These are phyloP conservation scores for Ophiorrhiza pumila DNA, from an alignment of 257 asterid genomes.

Conservation along the genomic window DNA sequence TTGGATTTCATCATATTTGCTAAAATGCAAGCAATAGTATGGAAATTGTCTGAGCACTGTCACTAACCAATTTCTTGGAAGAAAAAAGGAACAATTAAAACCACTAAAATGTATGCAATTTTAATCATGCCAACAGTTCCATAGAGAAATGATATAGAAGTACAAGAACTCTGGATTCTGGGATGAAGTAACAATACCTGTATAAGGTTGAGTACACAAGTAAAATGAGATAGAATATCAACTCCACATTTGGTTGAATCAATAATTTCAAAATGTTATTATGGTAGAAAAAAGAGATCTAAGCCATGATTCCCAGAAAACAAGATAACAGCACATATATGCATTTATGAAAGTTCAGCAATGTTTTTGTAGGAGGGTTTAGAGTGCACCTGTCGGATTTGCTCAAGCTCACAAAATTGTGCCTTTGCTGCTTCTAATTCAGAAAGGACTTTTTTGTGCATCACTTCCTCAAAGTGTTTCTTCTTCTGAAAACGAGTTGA, in stretches of 20 bases:
- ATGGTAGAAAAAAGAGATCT: too few species aligned
- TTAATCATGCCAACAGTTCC: neutral
- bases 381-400: slow-evolving; percentile 48
- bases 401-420: slow-evolving; percentile 55
- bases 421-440: slow-evolving; percentile 50
- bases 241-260: neutral
- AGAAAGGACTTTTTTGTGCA: slow-evolving; percentile 53
- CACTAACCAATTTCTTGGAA: neutral
- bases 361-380: neutral
- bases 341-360: neutral
- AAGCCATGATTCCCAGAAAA: neutral
- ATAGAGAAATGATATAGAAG: neutral
- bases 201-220: neutral
- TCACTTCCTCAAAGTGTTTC: slow-evolving; percentile 51
- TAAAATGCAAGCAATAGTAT: neutral
- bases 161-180: neutral
- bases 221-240: neutral
- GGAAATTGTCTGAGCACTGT: neutral
- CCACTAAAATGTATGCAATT: neutral
- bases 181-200: neutral
- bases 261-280: neutral
- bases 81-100: neutral
- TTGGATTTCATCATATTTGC: neutral
- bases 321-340: neutral
- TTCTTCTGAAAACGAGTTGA: slow-evolving; percentile 46